These are phyloP conservation scores for Dothidotthia symphoricarpi DNA, from an alignment of 2,329 filamentous ascomycete genomes.

Conservation along the genomic window DNA sequence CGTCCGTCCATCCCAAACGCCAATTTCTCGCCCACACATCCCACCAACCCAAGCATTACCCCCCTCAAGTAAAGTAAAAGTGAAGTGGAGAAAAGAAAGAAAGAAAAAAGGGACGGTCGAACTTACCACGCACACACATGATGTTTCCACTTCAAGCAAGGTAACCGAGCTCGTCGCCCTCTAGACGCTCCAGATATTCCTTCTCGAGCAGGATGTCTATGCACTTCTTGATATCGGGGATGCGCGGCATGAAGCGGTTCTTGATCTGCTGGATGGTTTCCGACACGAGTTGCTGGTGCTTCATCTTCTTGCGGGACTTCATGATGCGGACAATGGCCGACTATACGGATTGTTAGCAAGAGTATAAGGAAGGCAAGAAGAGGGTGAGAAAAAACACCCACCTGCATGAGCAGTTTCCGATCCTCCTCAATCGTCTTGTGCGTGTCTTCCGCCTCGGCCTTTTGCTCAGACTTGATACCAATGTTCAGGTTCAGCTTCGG, in stretches of 20 bases:
- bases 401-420: constrained; percentile 92
- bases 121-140: too few species aligned
- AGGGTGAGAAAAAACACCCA: constrained; percentile 56
- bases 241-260: constrained; percentile 86
- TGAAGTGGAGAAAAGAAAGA: too few species aligned
- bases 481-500: constrained; percentile 96
- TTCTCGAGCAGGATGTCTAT: constrained; percentile 98
- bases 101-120: too few species aligned
- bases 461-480: constrained; percentile 89
- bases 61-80: too few species aligned
- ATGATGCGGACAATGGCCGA: constrained; percentile 99
- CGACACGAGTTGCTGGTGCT: constrained; percentile 88
- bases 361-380: not conserved
- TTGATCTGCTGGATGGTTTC: constrained; percentile 97
- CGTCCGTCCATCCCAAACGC: too few species aligned
- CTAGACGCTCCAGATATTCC: constrained; percentile 94
- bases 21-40: too few species aligned
- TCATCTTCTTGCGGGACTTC: constrained; percentile 99
- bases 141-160: constrained; percentile 61
- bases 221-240: constrained; percentile 98
- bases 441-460: constrained; percentile 93
- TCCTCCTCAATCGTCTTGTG: constrained; percentile 99
- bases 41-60: too few species aligned
- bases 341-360: constrained; percentile 52
- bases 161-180: constrained; percentile 92